Base-by-base conservation (phyloP, 164 flowering plant species). In the Platanus orientalis region DNA sequence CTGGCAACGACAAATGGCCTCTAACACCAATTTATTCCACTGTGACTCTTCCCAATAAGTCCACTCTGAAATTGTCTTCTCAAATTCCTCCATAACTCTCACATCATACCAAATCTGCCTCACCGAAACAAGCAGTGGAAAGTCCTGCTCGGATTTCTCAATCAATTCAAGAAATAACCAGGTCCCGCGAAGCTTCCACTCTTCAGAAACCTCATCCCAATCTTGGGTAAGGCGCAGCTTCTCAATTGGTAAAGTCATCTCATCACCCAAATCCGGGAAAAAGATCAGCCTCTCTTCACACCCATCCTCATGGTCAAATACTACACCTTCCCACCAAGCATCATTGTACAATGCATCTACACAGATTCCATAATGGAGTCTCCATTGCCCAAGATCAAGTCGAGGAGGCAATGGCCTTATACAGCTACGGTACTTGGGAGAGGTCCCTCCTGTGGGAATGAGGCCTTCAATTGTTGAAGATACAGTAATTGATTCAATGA, bases 261-360 rank as follows among this genome's bases (percentile, higher is more conserved):
- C 88, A 74, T 95, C 98, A 12, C 97, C 99, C 70, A 87, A 39
- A 61, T 95, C 97, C 0, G 99, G 97, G 54, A 91, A 92, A 58
- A 91, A 89, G 11, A 94, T 61, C 23, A 47, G 77, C 71, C 96
- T 76, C 48, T 79, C 54, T 24, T 72, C 62, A 0, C 66, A 64
- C 34, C 84, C 83, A 61, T 76, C 83, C 32, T 79, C 75, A 20
- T 65, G 75, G 64, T 88, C 97, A 62, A 91, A 86, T 26, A 89
- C 69, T 32, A 91, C 96, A 12, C 96, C 99, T 76, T 91, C 97
- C 99, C 97, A 94, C 99, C 96, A 94, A 11, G 85, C 93, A 2
- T 84, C 96, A 7, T 74, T 28, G 50, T 71, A 26, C 34, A 64
- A 68, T 2, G 79, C 79, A 78, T 89, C 99, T 23, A 94, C 97